phyloP scores from a whole-genome alignment of 1,139 yeast genomes.

The Protomyces pachydermus region DNA sequence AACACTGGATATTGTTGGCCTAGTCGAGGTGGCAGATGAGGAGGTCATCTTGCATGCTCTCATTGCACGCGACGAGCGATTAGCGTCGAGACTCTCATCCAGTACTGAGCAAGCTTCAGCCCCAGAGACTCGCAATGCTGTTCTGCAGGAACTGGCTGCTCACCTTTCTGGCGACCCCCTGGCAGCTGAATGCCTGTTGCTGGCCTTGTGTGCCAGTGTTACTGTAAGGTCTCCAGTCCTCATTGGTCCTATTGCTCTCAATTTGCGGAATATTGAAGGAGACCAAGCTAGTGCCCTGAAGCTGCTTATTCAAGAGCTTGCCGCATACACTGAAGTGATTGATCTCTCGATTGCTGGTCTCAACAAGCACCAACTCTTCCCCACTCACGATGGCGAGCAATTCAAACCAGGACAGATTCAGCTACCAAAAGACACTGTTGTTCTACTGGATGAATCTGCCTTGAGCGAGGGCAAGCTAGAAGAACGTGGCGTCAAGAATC shows the following conservation, averaged over 20 bases:
- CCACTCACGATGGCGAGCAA: conserved; percentile 28
- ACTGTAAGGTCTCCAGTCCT: conserved; percentile 17
- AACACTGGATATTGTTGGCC: conserved; percentile 12
- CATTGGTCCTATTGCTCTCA: conserved; percentile 24
- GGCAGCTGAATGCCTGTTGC: conserved; percentile 26
- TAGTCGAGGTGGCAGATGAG: conserved; percentile 2
- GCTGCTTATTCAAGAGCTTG: neutral
- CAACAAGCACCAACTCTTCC: conserved; percentile 26
- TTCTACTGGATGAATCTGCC: conserved; percentile 28
- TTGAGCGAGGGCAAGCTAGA: conserved; percentile 29
- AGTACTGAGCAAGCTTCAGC: neutral
- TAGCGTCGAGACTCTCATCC: conserved; percentile 5
- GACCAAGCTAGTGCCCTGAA: neutral
- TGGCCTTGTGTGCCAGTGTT: conserved; percentile 23
- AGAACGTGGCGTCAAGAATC: conserved; percentile 28
- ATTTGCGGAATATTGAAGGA: conserved; percentile 21
- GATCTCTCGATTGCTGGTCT: conserved; percentile 23
- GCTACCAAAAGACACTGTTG: conserved; percentile 23
- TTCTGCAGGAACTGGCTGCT: conserved; percentile 11
- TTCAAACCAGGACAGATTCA: conserved; percentile 27
- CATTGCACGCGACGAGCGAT: conserved; percentile 11
- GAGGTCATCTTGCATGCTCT: conserved; percentile 6
- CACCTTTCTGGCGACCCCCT: conserved; percentile 22
- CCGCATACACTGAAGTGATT: conserved; percentile 2
- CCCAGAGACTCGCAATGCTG: conserved; percentile 4